Conservation (phyloP, 257 asterid genomes). For the Ilex aquifolium region DNA sequence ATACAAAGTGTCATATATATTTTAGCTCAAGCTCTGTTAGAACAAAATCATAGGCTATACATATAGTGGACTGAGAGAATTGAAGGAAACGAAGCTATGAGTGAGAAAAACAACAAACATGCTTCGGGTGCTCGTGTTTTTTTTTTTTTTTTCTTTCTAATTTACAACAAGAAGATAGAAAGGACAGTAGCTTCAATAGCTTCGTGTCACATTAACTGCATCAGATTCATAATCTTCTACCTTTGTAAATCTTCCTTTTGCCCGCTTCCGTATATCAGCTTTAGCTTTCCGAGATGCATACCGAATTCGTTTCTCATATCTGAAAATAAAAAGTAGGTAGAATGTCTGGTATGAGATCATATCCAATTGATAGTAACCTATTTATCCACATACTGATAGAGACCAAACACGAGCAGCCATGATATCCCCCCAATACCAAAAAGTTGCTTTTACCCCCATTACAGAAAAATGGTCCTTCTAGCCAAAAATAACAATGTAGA, state of each 20-base stretch:
- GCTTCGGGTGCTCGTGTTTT: conserved; percentile 4
- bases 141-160: too few species aligned
- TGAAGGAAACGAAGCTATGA: neutral
- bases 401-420: too few species aligned
- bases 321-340: conserved; percentile 5
- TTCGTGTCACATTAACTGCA: conserved; percentile 14
- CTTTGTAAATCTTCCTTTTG: conserved; percentile 22
- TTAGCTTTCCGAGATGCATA: conserved; percentile 29
- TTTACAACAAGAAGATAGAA: neutral
- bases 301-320: conserved; percentile 43
- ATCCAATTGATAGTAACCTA: too few species aligned
- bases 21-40: too few species aligned
- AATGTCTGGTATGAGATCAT: neutral
- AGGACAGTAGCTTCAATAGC: conserved; percentile 22
- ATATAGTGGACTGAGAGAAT: too few species aligned
- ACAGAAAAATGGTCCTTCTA: too few species aligned
- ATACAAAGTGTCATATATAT: too few species aligned
- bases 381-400: too few species aligned
- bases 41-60: too few species aligned
- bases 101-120: conserved; percentile 11
- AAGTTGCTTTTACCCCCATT: neutral
- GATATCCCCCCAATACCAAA: too few species aligned
- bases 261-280: conserved; percentile 32
- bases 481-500: too few species aligned
- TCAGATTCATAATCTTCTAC: conserved; percentile 21